Percentiles rank a stretch among this genome's conserved stretches.
Conservation (phyloP, 1,284 basidiomycete species). For the Pseudozyma sp. region DNA sequence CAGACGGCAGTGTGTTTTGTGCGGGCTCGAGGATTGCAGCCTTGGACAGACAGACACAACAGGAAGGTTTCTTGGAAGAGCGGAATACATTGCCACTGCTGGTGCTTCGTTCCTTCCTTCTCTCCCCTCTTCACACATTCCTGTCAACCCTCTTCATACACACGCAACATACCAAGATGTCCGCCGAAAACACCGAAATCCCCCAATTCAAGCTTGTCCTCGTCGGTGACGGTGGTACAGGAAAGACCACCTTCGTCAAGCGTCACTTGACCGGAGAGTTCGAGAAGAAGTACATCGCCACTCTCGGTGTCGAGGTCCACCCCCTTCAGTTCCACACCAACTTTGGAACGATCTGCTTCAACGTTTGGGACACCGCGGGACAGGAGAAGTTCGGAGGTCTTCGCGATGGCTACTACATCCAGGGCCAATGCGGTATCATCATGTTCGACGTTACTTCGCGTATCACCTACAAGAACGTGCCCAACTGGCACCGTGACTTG, state of each 20-base stretch:
- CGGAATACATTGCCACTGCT: conserved; percentile 19
- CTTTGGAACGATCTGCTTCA: conserved; percentile 98
- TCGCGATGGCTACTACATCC: conserved; percentile 68
- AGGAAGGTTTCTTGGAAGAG: too few species aligned
- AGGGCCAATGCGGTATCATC: conserved; percentile 98
- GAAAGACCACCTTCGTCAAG: conserved; percentile 75
- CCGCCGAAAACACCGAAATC: conserved; percentile 70
- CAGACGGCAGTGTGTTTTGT: neutral
- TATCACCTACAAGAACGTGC: conserved; percentile 99
- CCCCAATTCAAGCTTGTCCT: conserved; percentile 99
- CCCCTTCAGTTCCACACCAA: conserved; percentile 96
- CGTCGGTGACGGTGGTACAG: conserved; percentile 98
- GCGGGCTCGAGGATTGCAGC: neutral
- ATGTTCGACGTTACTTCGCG: conserved; percentile 99
- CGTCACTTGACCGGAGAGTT: conserved; percentile 98
- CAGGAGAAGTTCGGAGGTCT: conserved; percentile 89
- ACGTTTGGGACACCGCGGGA: conserved; percentile 99
- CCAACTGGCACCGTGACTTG: conserved; percentile 99
- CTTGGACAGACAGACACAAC: neutral
- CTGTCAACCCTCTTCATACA: conserved; percentile 1
- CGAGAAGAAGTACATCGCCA: conserved; percentile 99
- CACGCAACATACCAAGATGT: conserved; percentile 27
- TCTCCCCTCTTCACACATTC: conserved; percentile 1
- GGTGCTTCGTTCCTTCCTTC: conserved; percentile 1
- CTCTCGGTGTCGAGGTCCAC: conserved; percentile 99